Percentiles rank a stretch among this genome's conserved stretches.
These are phyloP conservation scores for Anthoceros angustus DNA, from an alignment of 225 moss, liverwort and hornwort species.

Conservation along the genomic window DNA sequence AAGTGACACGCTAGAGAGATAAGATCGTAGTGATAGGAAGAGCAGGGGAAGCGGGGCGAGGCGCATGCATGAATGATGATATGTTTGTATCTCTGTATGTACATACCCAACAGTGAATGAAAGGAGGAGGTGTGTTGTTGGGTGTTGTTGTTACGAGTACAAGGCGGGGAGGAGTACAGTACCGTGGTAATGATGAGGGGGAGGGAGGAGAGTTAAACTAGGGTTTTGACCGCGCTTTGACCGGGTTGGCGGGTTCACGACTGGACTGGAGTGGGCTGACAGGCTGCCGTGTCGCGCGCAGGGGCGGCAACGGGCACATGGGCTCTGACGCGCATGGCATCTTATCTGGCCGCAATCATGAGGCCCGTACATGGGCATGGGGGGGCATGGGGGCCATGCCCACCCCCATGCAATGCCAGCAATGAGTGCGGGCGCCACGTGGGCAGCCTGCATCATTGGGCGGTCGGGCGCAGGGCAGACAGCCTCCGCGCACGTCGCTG, in stretches of 20 bases:
- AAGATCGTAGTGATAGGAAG: neutral
- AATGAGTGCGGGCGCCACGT: neutral
- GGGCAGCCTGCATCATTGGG: neutral
- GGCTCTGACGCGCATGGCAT: slow-evolving; percentile 2
- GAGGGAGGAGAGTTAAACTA: neutral
- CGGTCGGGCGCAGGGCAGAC: neutral
- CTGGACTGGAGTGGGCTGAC: too few relatives aligned
- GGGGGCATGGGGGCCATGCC: neutral
- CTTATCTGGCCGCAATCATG: neutral
- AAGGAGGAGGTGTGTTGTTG: too few relatives aligned
- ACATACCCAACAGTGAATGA: too few relatives aligned
- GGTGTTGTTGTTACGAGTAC: too few relatives aligned
- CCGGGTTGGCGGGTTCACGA: neutral
- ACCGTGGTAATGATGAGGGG: too few relatives aligned
- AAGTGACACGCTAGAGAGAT: neutral
- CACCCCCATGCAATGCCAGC: neutral
- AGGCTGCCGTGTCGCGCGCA: slow-evolving; percentile 4
- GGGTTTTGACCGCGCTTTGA: neutral
- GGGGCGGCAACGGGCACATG: neutral
- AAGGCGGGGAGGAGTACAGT: too few relatives aligned
- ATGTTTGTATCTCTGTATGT: too few relatives aligned
- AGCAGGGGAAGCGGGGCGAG: neutral
- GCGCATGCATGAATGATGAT: slow-evolving; percentile 1
- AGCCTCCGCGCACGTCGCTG: neutral
- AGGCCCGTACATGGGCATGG: neutral